Percentiles rank a stretch among this genome's conserved stretches.
phyloP scores from a whole-genome alignment of 2,329 filamentous ascomycete genomes.

The Penicillium rolfsii region DNA sequence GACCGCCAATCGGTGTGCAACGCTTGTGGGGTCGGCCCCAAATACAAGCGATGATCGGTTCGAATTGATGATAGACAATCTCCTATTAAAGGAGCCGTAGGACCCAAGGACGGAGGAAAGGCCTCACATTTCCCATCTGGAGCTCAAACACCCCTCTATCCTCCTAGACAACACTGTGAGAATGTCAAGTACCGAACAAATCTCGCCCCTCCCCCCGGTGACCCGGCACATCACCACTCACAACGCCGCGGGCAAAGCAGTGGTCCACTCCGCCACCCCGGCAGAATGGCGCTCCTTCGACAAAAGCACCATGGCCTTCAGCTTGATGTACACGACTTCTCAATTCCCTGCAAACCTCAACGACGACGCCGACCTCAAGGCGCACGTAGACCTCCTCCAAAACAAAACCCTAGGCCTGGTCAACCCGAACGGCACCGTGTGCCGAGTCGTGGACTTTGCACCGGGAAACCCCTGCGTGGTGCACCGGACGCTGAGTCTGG shows the following conservation, averaged over 20 bases:
- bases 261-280: slow-evolving; percentile 38
- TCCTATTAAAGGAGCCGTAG: no score
- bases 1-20: background rate
- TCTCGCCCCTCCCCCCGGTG: slow-evolving; percentile 33
- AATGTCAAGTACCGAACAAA: slow-evolving; percentile 30
- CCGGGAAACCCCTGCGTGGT: slow-evolving; percentile 51
- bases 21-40: background rate
- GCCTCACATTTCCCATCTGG: background rate
- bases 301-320: slow-evolving; percentile 42
- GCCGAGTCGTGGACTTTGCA: slow-evolving; percentile 54
- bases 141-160: no score
- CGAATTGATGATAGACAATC: background rate
- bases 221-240: slow-evolving; percentile 47
- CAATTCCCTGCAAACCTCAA: slow-evolving; percentile 42
- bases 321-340: slow-evolving; percentile 47
- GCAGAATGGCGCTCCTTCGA: slow-evolving; percentile 36
- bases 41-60: background rate
- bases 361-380: slow-evolving; percentile 39
- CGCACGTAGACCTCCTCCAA: slow-evolving; percentile 35
- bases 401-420: slow-evolving; percentile 40
- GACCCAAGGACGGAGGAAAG: no score
- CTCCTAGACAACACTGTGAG: background rate
- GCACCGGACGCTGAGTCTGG: slow-evolving; percentile 59
- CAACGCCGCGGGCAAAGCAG: slow-evolving; percentile 40
- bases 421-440: slow-evolving; percentile 47